Base-by-base conservation (phyloP, 495 filamentous ascomycete genomes). In the Xylaria nigripes region DNA sequence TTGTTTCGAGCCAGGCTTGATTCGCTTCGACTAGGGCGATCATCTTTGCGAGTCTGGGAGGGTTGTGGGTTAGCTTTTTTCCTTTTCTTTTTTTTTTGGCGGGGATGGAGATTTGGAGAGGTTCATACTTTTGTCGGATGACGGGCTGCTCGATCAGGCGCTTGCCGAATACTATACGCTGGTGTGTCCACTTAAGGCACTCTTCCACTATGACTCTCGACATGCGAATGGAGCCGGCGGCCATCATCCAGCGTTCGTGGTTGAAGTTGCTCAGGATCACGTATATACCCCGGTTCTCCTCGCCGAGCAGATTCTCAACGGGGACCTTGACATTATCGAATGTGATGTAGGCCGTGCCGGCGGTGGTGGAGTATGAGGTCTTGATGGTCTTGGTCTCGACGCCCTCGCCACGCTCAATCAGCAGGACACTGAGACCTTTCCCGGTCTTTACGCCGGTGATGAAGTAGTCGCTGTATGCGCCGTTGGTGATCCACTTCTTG, bases 401-500 rank as follows among this genome's bases (percentile, higher is more conserved):
- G 49, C 78, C 78, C 55, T 88, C 87, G 45, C 78, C 77, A 51
- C 87, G 79, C 53, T 83, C 79, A 55, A 95, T 85, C 49, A 95
- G 71, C 1, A 95, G 68, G 7, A 95, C 88, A 2, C 80, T 83
- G 55, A 91, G 83, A 19, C 87, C 89, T 72, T 92, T 92, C 44
- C 83, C 84, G 2, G 89, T 95, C 60, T 81, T 81, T 64, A 89
- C 90, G 30, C 83, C 89, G 16, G 80, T 83, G 46, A 92, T 86
- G 63, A 94, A 94, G 72, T 90, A 92, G 67, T 92, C 87, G 59
- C 74, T 75, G 68, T 82, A 92, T 70, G 83, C 83, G 54, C 88
- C 89, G 75, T 95, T 95, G 36, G 89, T 95, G 71, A 92, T 92
- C 88, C 89, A 94, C 72, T 92, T 92, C 77, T 92, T 94, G 60